Evolutionary conservation across 495 filamentous ascomycete genomes (phyloP).

Genomic region (Apodospora peruviana): DNA sequence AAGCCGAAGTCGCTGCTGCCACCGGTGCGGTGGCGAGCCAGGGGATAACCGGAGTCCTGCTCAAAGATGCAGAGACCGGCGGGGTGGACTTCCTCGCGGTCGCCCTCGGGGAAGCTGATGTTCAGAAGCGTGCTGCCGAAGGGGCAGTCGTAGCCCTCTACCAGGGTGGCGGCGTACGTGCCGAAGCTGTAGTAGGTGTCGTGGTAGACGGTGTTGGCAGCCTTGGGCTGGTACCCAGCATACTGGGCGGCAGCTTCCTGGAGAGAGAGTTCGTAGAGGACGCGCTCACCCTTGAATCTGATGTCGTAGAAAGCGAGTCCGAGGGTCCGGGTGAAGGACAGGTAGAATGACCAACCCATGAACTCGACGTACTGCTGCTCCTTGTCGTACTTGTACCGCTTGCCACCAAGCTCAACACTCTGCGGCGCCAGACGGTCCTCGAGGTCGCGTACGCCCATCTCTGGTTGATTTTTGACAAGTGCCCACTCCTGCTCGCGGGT

Average conservation of each 20-base stretch:
- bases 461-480: conserved; percentile 25
- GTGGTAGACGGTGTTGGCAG: conserved; percentile 37
- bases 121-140: conserved; percentile 44
- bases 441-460: conserved; percentile 31
- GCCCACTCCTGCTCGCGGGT: conserved; percentile 26
- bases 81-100: conserved; percentile 28
- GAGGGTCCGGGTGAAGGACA: conserved; percentile 37
- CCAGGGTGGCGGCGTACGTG: conserved; percentile 34
- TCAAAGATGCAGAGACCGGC: conserved; percentile 51
- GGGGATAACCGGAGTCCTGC: conserved; percentile 39
- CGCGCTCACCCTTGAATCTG: conserved; percentile 47
- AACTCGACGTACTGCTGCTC: conserved; percentile 47
- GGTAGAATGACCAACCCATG: conserved; percentile 53
- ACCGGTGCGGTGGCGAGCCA: conserved; percentile 39
- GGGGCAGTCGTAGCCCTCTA: conserved; percentile 52
- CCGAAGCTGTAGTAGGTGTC: conserved; percentile 45
- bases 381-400: conserved; percentile 39
- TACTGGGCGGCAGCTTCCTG: conserved; percentile 53
- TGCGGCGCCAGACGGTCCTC: conserved; percentile 36
- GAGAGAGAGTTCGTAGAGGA: conserved; percentile 51
- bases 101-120: conserved; percentile 26
- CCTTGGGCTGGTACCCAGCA: conserved; percentile 44
- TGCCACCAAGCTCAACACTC: conserved; percentile 30
- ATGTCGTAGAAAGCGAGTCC: conserved; percentile 48
- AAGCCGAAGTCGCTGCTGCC: conserved; percentile 31